Evolutionary conservation across 768 basidiomycete genomes (phyloP), one percentile per base, ranked within the genome.

Genomic region (Leccinum fibrillosum): DNA sequence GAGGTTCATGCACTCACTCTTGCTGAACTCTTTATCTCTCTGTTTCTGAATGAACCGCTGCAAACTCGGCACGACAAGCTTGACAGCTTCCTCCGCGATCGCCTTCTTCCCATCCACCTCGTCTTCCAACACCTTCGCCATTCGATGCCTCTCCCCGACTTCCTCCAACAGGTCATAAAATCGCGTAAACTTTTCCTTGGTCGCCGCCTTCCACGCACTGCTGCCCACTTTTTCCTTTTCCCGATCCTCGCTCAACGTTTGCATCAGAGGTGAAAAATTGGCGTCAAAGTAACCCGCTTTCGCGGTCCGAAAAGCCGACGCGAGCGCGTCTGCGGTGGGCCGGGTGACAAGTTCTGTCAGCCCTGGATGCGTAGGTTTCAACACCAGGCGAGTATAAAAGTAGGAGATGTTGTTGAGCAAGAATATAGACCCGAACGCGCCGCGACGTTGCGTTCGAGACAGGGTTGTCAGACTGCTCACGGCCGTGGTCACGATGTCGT

Each of bases 91-190:
- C 25, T 92, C 89, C 45, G 77, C 81, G 21, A 93, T 72, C 51
- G 77, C 78, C 63, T 75, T 80, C 62, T 84, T 78, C 37, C 78
- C 83, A 2, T 83, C 82, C 17, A 74, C 75, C 62, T 92, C 90
- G 49, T 90, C 90, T 57, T 86, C 86, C 62, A 92, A 72, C 11
- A 92, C 84, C 61, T 76, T 79, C 48, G 84, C 86, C 45, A 88
- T 69, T 60, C 80, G 78, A 71, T 94, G 92, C 48, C 91, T 74
- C 68, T 93, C 91, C 51, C 84, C 76, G 21, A 90, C 81, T 66
- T 92, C 92, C 28, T 93, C 92, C 61, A 93, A 73, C 39, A 89
- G 68, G 62, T 91, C 89, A 63, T 87, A 93, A 73, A 94, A 94
- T 56, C 84, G 77, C 32, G 86, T 90, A 69, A 90, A 88, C 72